Base-by-base conservation (phyloP, 352 stramenopile genomes). In the Globisporangium recalcitrans region DNA sequence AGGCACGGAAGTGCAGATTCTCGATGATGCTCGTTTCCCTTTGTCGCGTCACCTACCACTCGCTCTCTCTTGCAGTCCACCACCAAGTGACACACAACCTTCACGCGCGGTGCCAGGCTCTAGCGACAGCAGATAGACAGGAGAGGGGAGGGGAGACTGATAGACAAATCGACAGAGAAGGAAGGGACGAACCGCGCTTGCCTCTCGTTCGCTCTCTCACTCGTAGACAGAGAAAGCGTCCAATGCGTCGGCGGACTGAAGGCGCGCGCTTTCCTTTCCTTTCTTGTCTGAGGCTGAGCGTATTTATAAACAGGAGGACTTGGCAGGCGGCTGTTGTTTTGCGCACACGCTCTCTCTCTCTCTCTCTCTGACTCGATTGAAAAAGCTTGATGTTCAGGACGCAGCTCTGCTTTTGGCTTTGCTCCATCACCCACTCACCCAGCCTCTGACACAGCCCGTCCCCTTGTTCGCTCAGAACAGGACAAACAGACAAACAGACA, bases 291-390 rank as follows among this genome's bases (percentile, higher is more conserved):
- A 5, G 13, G 46, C 14, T 29, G 48, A n/a, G 48, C 48, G 49
- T 55, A 55, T 55, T 55, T 38, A 40, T 55, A 55, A 55, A 24
- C 47, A 19, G 22, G n/a, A n/a, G n/a, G n/a, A n/a, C n/a, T n/a
- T n/a, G n/a, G n/a, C n/a, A 31, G 27, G 27, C 14, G 26, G 26
- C 49, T 38, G 11, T 38, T 14, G 24, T 54, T 36, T 49, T 19
- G 19, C 19, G 14, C 40, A 22, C 22, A 10, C 47, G 7, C 46
- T 21, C 47, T 31, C 47, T 16, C 46, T 52, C 21, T 7, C 47
- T 22, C 47, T 21, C 49, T 38, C 49, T 38, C 49, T 55, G 49
- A 55, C 49, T 55, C 49, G 49, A 55, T 55, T 46, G 38, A 46
- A 46, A 46, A 46, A 55, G 26, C 16, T 40, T 55, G 49, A 55